phyloP scores from a whole-genome alignment of 768 basidiomycete genomes.

The Lactarius hatsudake region DNA sequence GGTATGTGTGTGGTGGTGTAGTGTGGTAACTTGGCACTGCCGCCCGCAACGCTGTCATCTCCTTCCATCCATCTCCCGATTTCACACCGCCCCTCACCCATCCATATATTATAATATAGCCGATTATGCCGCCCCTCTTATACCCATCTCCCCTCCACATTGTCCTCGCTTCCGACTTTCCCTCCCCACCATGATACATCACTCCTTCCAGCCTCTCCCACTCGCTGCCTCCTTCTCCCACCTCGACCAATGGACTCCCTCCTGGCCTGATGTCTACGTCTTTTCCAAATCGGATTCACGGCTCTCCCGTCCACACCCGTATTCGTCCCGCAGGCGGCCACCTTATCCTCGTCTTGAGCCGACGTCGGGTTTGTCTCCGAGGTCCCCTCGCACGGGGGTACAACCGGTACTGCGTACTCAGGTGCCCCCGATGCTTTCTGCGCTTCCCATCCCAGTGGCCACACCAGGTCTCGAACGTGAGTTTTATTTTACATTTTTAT shows the following conservation, averaged over 20 bases:
- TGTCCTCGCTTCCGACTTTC: constrained; percentile 16
- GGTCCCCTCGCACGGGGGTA: constrained; percentile 7
- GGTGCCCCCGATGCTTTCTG: constrained; percentile 3
- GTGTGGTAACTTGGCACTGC: constrained; percentile 5
- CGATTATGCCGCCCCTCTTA: constrained; percentile 27
- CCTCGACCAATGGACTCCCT: constrained; percentile 26
- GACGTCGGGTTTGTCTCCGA: background rate
- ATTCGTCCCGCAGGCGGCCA: constrained; percentile 4
- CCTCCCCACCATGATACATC: constrained; percentile 30
- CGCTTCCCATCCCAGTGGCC: constrained; percentile 9
- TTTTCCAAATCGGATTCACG: constrained; percentile 20
- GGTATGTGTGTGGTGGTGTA: background rate
- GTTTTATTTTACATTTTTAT: constrained; percentile 19
- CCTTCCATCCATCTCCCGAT: constrained; percentile 23
- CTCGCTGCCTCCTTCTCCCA: constrained; percentile 23
- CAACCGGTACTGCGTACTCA: constrained; percentile 7
- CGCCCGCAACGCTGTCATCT: constrained; percentile 22
- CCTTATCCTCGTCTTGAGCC: constrained; percentile 2
- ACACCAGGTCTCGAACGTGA: constrained; percentile 28
- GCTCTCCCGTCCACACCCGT: constrained; percentile 7
- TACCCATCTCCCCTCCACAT: constrained; percentile 24
- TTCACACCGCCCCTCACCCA: constrained; percentile 26
- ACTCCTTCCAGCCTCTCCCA: constrained; percentile 26
- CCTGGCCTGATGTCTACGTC: constrained; percentile 12
- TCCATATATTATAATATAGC: constrained; percentile 24